Evolutionary conservation across 2,329 filamentous ascomycete genomes (phyloP), one percentile per base, ranked within the genome.

Genomic region (Teratosphaeria zuluensis): DNA sequence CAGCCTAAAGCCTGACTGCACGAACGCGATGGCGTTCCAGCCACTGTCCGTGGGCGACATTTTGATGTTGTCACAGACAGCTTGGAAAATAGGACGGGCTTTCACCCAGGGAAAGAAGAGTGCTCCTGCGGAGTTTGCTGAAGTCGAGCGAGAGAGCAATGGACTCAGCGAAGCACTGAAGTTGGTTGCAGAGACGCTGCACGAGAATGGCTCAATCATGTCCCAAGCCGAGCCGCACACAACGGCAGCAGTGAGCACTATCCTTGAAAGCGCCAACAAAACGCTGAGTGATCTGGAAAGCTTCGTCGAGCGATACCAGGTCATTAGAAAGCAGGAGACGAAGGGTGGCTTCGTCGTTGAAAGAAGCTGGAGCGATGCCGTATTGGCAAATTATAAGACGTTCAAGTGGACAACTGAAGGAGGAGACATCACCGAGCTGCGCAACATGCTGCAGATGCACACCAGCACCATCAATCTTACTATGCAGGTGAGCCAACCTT

Each of bases 381-480:
- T 78, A 0, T 53, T 78, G 7, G 63, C 70, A 4, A 72, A 75
- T 59, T 77, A 76, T 64, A 72, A 72, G 57, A 73, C 70, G 4
- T 72, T 78, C 65, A 71, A 72, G 59, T 79, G 77, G 77, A 78
- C 76, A 2, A 71, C 73, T 1, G 74, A 77, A 31, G 75, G 75
- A 12, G 76, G 76, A 0, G 68, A 69, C 55, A 72, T 79, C 24
- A 65, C 70, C 11, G 67, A 72, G 24, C 63, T 79, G 56, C 68
- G 70, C 53, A 67, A 72, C 58, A 68, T 77, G 62, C 65, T 79
- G 8, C 71, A 74, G 31, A 74, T 77, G 71, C 76, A 78, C 59
- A 72, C 72, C 21, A 72, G 67, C 59, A 74, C 73, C 12, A 73
- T 77, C 55, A 68, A 68, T 8, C 59, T 76, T 35, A 71, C 72